A percentile compares a stretch with the other conserved stretches of the same genome.
Evolutionary conservation across 1,284 basidiomycete genomes (phyloP).

Genomic region (Laetiporus sulphureus): DNA sequence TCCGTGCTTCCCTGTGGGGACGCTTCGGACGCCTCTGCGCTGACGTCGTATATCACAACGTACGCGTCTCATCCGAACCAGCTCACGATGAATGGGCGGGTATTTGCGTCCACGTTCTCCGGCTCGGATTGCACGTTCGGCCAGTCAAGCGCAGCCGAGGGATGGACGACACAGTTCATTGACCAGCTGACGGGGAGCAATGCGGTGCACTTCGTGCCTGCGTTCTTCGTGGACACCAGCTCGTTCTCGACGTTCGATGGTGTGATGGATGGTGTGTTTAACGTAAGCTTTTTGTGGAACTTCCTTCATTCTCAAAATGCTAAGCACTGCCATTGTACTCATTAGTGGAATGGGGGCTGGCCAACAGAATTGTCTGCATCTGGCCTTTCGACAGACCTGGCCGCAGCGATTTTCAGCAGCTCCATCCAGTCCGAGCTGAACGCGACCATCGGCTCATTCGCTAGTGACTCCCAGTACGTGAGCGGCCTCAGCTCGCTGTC

Average conservation of each 20-base stretch:
- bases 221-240: slow-evolving; percentile 56
- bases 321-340: too few species aligned
- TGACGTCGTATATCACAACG: slow-evolving; percentile 53
- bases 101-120: slow-evolving; percentile 73
- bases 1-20: slow-evolving; percentile 52
- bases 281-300: too few species aligned
- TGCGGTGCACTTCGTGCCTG: slow-evolving; percentile 55
- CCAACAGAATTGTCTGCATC: slow-evolving; percentile 24
- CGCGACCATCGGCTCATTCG: slow-evolving; percentile 34
- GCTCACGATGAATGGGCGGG: slow-evolving; percentile 47
- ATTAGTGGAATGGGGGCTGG: slow-evolving; percentile 72
- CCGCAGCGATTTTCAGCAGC: slow-evolving; percentile 5
- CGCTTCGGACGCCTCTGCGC: slow-evolving; percentile 43
- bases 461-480: slow-evolving; percentile 37
- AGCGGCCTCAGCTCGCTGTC: slow-evolving; percentile 19
- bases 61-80: slow-evolving; percentile 61
- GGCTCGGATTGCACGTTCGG: slow-evolving; percentile 76
- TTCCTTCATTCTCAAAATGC: too few species aligned
- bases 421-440: slow-evolving; percentile 32
- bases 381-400: slow-evolving; percentile 3
- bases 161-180: slow-evolving; percentile 55
- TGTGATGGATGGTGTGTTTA: slow-evolving; percentile 55
- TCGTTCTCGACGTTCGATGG: slow-evolving; percentile 40
- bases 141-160: slow-evolving; percentile 38
- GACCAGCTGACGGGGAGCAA: slow-evolving; percentile 39